Evolutionary conservation across 2,329 filamentous ascomycete species (phyloP), one percentile per base, ranked within the genome.

Genomic region (Neofusicoccum kwambonambiense): DNA sequence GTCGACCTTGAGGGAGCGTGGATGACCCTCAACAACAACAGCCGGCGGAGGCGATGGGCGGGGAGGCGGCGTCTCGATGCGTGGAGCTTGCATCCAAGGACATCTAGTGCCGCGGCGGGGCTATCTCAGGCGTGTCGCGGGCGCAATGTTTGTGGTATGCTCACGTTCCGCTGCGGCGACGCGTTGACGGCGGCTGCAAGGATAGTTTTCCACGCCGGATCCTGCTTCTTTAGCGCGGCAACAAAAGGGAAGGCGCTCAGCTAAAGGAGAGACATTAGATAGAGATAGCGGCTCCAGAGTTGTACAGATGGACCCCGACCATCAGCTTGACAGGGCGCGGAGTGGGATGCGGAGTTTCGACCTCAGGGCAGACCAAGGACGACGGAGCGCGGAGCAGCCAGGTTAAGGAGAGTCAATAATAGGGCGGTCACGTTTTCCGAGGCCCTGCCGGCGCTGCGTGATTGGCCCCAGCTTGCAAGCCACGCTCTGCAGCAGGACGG

Each of bases 31-130:
- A 52, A 68, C 67, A 67, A 68, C 70, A 60, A 70, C 66, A 64
- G 70, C 73, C 69, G 72, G 70, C 67, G 72, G 73, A 51, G 76
- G 75, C 65, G 76, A 77, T 60, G 76, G 75, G 22, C 72, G 74
- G 66, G 69, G 72, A 51, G 70, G 70, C 66, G 70, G 69, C 69
- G 74, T 74, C 49, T 49, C 62, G 69, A 69, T 68, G 65, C 73
- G 75, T 76, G 73, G 74, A 75, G 74, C 72, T 76, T 72, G 76
- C 76, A 78, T 78, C 74, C 75, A 77, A 31, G 27, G 5, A 74
- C 63, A 65, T 65, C 47, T 42, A 65, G 35, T 47, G 54, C 17
- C 54, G 54, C 31, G 34, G 51, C 62, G 52, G 45, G 45, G 52
- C 56, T 60, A 56, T 39, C 42, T 11, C 22, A 13, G 60, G 58